phyloP scores from a whole-genome alignment of 306 rosid species.

The Aeschynomene evenia region DNA sequence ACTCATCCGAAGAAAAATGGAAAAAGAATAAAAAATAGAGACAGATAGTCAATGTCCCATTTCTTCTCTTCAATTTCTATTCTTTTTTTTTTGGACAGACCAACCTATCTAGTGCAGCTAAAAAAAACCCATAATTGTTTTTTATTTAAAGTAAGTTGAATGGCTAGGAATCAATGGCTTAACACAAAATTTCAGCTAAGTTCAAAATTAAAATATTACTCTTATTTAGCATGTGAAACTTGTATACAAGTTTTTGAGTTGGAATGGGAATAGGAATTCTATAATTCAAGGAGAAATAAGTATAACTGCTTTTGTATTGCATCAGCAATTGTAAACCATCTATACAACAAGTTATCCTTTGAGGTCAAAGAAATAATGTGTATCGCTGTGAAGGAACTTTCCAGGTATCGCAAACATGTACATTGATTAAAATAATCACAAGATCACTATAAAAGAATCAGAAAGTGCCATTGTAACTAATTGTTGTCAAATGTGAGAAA shows the following conservation, averaged over 20 bases:
- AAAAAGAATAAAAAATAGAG: constrained; percentile 1
- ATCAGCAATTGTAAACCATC: not conserved
- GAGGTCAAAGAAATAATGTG: not conserved
- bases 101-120: not conserved
- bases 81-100: not conserved
- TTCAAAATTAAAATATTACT: not conserved
- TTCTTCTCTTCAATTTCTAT: not conserved
- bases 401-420: not conserved
- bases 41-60: constrained; percentile 31
- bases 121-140: not conserved
- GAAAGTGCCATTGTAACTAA: constrained; percentile 11
- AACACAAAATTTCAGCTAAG: too few species aligned
- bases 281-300: not conserved
- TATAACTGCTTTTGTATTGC: not conserved
- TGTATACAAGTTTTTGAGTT: not conserved
- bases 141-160: not conserved
- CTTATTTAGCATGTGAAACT: too few species aligned
- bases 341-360: not conserved
- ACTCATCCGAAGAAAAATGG: not conserved
- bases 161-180: too few species aligned
- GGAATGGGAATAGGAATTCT: not conserved
- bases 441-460: constrained; percentile 14
- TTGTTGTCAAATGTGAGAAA: constrained; percentile 8
- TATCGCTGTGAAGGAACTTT: constrained; percentile 6
- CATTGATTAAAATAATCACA: not conserved